Evolutionary conservation across 2,329 filamentous ascomycete genomes (phyloP).

Genomic region (Ceratocystis huliohia): DNA sequence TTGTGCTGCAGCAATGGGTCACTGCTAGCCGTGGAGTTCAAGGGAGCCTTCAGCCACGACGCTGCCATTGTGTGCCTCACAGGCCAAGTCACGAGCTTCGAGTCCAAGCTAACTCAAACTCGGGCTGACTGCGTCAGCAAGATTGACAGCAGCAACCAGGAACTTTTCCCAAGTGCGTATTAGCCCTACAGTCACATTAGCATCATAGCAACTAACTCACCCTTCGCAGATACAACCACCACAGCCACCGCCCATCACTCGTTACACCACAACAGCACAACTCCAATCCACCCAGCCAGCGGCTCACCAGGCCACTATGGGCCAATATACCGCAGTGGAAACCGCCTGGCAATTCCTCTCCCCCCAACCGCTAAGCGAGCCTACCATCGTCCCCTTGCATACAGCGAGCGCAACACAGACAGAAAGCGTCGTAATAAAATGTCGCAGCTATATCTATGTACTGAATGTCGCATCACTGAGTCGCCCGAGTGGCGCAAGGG

Average conservation of each 20-base stretch:
- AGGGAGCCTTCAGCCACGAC: slow-evolving; percentile 38
- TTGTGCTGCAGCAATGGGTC: slow-evolving; percentile 60
- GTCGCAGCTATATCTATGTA: slow-evolving; percentile 87
- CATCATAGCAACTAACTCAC: not conserved
- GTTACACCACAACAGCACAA: not conserved
- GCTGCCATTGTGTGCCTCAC: not conserved
- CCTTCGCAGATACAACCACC: not conserved
- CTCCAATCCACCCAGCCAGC: not conserved
- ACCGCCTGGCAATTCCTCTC: not conserved
- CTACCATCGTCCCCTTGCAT: not conserved
- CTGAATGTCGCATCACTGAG: slow-evolving; percentile 86
- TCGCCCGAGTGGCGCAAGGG: slow-evolving; percentile 95
- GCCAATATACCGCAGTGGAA: not conserved
- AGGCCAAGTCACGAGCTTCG: not conserved
- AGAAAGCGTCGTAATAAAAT: slow-evolving; percentile 84
- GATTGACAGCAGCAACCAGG: not conserved
- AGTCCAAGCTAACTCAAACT: not conserved
- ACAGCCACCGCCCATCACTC: not conserved
- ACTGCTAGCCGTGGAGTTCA: slow-evolving; percentile 76
- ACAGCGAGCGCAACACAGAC: slow-evolving; percentile 43
- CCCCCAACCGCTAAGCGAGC: not conserved
- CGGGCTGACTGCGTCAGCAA: too few relatives aligned
- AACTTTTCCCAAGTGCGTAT: not conserved
- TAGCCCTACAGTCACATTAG: not conserved
- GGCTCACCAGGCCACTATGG: not conserved